A percentile compares a stretch with the other conserved stretches of the same genome.
Evolutionary conservation across 2,329 filamentous ascomycete species (phyloP).

Genomic region (Cryphonectria nitschkei): DNA sequence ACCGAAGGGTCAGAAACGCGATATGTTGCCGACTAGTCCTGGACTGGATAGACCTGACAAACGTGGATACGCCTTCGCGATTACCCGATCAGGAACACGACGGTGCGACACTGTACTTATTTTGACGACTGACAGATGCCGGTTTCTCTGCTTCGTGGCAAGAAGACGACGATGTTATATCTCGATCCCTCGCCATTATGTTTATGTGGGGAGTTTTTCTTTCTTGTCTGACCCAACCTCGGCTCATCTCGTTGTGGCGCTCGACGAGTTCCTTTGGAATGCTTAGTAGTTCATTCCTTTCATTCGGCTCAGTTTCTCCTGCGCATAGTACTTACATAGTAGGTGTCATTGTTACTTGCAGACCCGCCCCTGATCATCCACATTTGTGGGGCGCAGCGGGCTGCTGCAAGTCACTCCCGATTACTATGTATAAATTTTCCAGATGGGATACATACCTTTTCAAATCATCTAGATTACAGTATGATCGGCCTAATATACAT

Average conservation of each 20-base stretch:
- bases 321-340: not conserved
- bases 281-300: not conserved
- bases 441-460: not conserved
- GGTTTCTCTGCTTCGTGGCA: not conserved
- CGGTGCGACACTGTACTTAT: not conserved
- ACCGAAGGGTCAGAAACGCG: not conserved
- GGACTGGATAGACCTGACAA: not conserved
- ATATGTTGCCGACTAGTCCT: slow-evolving; percentile 5
- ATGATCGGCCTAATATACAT: not conserved
- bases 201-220: not conserved
- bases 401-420: not conserved
- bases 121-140: not conserved
- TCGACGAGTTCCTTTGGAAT: not conserved
- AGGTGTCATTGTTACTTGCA: not conserved
- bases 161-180: not conserved
- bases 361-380: not conserved
- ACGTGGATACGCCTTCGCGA: not conserved
- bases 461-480: not conserved
- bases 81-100: not conserved
- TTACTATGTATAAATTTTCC: not conserved
- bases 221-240: not conserved
- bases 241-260: not conserved
- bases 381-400: not conserved
- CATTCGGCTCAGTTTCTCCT: not conserved
- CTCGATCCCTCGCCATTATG: not conserved